Conservation (phyloP, 331 rosid genomes). For the Malus hybrid region DNA sequence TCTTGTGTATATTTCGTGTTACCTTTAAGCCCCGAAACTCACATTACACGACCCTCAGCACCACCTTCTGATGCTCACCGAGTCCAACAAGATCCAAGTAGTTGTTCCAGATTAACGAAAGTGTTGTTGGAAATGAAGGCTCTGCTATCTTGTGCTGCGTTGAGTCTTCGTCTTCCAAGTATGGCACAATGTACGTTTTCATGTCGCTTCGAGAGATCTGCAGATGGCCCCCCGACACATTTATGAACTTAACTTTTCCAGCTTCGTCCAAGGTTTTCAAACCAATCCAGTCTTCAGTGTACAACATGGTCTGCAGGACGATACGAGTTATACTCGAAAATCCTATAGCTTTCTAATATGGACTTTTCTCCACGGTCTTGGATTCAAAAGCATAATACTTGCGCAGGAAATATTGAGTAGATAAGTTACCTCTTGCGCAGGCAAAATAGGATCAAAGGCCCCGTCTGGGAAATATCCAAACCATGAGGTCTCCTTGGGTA, state of each 20-base stretch:
- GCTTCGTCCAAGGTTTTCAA: conserved; percentile 65
- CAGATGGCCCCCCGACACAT: conserved; percentile 58
- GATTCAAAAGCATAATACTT: neutral
- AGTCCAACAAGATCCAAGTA: conserved; percentile 17
- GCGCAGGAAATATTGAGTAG: neutral
- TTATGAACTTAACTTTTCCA: conserved; percentile 70
- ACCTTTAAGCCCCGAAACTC: neutral
- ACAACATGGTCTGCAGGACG: conserved; percentile 43
- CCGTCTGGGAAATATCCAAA: conserved; percentile 74
- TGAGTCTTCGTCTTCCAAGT: conserved; percentile 41
- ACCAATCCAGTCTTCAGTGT: conserved; percentile 77
- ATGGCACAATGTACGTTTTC: conserved; percentile 55
- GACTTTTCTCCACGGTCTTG: neutral
- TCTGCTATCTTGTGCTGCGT: conserved; percentile 1
- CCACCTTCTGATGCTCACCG: neutral
- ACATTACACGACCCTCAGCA: neutral
- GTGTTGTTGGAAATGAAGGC: conserved; percentile 6
- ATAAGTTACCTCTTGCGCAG: conserved; percentile 52
- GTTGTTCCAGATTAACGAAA: conserved; percentile 19
- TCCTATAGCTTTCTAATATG: neutral
- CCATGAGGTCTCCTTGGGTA: conserved; percentile 81
- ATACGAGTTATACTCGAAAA: neutral
- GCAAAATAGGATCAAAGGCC: conserved; percentile 41
- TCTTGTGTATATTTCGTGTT: neutral
- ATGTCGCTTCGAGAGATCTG: conserved; percentile 42